phyloP scores from a whole-genome alignment of 257 asterid species.

The Dorcoceras hygrometricum region DNA sequence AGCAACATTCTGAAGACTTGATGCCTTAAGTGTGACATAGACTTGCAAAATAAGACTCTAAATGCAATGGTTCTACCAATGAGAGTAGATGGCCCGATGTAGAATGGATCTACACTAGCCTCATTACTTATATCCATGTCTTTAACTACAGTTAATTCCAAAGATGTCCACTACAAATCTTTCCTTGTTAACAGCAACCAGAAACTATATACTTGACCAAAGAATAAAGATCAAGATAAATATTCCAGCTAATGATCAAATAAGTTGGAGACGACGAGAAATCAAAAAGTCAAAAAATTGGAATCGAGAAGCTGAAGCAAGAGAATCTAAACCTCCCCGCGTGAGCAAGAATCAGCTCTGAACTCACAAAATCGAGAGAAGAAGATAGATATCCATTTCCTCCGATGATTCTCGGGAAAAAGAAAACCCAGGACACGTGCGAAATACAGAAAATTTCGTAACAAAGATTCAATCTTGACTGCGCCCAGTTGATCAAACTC shows the following conservation, averaged over 20 bases:
- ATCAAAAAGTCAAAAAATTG: slow-evolving; percentile 12
- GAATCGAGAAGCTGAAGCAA: slow-evolving; percentile 4
- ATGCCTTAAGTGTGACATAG: slow-evolving; percentile 67
- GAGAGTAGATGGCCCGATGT: slow-evolving; percentile 79
- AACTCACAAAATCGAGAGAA: slow-evolving; percentile 13
- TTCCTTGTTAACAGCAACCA: not conserved
- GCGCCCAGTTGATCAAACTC: slow-evolving; percentile 22
- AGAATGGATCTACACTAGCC: slow-evolving; percentile 80
- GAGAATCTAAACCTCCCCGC: slow-evolving; percentile 24
- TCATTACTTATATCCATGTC: slow-evolving; percentile 88
- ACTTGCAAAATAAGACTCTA: slow-evolving; percentile 78
- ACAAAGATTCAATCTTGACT: slow-evolving; percentile 24
- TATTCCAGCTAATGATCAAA: not conserved
- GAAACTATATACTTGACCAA: slow-evolving; percentile 4
- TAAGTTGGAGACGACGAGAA: slow-evolving; percentile 6
- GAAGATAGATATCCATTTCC: not conserved
- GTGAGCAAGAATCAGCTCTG: slow-evolving; percentile 13
- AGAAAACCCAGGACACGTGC: slow-evolving; percentile 10
- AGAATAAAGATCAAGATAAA: not conserved
- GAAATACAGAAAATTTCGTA: slow-evolving; percentile 7
- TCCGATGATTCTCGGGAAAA: not conserved
- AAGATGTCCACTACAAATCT: no score
- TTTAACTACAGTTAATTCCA: slow-evolving; percentile 5
- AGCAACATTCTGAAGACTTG: slow-evolving; percentile 33
- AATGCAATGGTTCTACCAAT: slow-evolving; percentile 84